A percentile compares a stretch with the other conserved stretches of the same genome.
These are phyloP conservation scores for Pythium biforme DNA, from an alignment of 352 stramenopile species.

Conservation along the genomic window DNA sequence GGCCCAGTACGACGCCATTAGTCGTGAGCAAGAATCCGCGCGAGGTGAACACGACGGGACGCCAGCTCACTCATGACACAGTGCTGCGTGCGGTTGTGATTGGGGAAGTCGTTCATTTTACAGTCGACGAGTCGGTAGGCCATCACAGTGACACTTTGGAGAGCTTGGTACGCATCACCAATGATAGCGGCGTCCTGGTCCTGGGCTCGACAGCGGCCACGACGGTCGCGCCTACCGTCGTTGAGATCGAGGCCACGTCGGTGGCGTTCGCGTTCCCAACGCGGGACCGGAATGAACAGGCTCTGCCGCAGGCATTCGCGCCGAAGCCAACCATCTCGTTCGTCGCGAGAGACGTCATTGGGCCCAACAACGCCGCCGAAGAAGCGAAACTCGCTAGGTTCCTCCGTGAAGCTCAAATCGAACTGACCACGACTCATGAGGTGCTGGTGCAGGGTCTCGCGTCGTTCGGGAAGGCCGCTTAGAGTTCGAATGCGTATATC, in stretches of 20 bases:
- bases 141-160: no score
- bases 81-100: constrained; percentile 31
- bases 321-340: constrained; percentile 25
- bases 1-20: constrained; percentile 12
- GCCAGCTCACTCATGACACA: constrained; percentile 26
- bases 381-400: constrained; percentile 21
- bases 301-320: constrained; percentile 25
- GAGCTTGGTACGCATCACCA: no score
- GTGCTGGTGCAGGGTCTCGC: constrained; percentile 40
- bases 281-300: constrained; percentile 38
- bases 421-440: constrained; percentile 29
- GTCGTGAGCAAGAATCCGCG: not conserved
- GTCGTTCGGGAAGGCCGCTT: constrained; percentile 29
- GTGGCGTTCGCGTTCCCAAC: constrained; percentile 36
- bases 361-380: not conserved
- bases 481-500: constrained; percentile 30
- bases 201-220: no score
- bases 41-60: constrained; percentile 8
- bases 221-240: not conserved
- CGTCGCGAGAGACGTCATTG: not conserved
- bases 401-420: constrained; percentile 17
- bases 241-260: constrained; percentile 31
- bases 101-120: constrained; percentile 28
- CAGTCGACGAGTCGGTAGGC: constrained; percentile 13
- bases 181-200: no score